phyloP scores from a whole-genome alignment of 2,329 filamentous ascomycete genomes.

The Leptographium flavum region DNA sequence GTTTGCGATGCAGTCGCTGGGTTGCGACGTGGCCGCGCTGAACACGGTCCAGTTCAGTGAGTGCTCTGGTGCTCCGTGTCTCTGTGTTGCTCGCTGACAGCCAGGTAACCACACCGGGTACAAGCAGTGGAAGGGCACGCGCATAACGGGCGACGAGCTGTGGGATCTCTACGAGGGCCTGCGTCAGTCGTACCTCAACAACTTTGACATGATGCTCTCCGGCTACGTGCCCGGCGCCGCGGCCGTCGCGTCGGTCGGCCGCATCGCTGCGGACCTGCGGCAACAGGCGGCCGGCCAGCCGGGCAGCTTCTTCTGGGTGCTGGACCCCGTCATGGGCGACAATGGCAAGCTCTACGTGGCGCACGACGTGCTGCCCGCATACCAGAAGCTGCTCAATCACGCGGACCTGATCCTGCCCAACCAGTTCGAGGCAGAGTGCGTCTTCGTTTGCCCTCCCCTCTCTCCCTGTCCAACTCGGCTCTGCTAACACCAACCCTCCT shows the following conservation, averaged over 20 bases:
- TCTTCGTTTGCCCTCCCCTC: not conserved
- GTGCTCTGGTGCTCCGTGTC: constrained; percentile 17
- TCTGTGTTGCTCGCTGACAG: not conserved
- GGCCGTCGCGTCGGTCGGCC: constrained; percentile 69
- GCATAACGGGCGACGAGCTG: constrained; percentile 70
- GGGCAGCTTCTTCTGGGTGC: constrained; percentile 86
- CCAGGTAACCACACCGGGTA: constrained; percentile 93
- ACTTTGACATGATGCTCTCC: constrained; percentile 88
- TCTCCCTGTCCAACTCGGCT: no score
- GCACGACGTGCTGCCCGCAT: constrained; percentile 81
- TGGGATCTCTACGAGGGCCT: constrained; percentile 72
- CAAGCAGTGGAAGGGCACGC: constrained; percentile 72
- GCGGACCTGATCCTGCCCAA: constrained; percentile 92
- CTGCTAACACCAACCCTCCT: no score
- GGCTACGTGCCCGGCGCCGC: constrained; percentile 87
- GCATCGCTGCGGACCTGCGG: constrained; percentile 70
- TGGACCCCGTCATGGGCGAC: constrained; percentile 98
- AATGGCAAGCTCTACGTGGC: constrained; percentile 85
- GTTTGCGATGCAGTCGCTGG: constrained; percentile 83
- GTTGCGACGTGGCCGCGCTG: constrained; percentile 83
- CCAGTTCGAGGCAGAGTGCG: constrained; percentile 88
- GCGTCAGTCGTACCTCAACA: constrained; percentile 66
- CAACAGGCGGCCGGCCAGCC: constrained; percentile 48
- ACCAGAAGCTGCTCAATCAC: constrained; percentile 62
- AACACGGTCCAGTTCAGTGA: constrained; percentile 97